Evolutionary conservation across 805 yeast species (phyloP), one percentile per base, ranked within the genome.

Genomic region (Zygosaccharomyces rouxii): DNA sequence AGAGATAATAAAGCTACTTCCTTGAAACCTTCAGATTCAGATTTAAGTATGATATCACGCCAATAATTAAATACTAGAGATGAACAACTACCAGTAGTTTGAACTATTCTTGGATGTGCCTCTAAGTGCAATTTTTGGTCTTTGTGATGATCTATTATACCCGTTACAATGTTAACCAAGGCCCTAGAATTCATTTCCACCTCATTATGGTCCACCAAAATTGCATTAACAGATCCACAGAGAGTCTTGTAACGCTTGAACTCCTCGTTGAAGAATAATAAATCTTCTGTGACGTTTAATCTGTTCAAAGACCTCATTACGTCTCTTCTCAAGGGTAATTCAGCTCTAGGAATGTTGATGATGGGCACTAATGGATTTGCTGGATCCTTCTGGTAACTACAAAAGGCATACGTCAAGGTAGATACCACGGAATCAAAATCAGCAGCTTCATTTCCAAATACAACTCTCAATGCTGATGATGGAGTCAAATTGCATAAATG

Each of bases 361-460:
- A 89, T 67, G 0, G 99, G 99, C n/a, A 85, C 62, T 7, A 76
- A 60, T 1, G 66, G 58, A 11, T 60, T 61, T 25, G 61, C 52
- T 14, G 70, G 69, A 41, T 69, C 58, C 9, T 56, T 59, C 4
- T 47, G 42, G 33, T 53, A 55, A 35, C 51, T 52, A 25, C 52
- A 50, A 58, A 79, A 88, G 0, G 96, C 82, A 59, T 82, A 86
- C 3, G 85, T 60, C 4, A 94, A 71, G 0, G 97, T 83, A 47
- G 84, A 76, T 1, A 88, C 78, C 28, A 89, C 84, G 0, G 97
- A 90, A 66, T 92, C 99, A 70, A 94, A 70, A 66, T 92, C 89
- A 50, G 94, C 90, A 4, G 94, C 79, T 59, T 89, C 94, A 60
- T 89, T 89, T 1, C 97, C 97, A 0, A 59, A 58, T 5, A 60